Evolutionary conservation across 352 stramenopile genomes (phyloP), one percentile per base, ranked within the genome.

Genomic region (Phytophthora tentaculata): DNA sequence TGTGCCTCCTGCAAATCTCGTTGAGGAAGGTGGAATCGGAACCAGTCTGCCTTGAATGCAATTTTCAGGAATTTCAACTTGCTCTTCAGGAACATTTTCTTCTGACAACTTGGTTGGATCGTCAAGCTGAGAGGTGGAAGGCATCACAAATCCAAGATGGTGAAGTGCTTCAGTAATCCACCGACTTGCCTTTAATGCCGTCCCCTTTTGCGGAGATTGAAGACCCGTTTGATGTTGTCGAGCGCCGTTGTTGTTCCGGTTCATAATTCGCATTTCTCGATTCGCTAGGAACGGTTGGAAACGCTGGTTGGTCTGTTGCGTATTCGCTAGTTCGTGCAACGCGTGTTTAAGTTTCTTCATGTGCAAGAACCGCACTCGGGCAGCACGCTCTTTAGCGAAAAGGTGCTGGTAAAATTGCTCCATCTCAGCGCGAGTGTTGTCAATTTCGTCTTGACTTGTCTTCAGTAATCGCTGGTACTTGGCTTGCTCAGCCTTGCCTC

Each of bases 331-430:
- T 10, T 93, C 83, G 17, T 86, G 80, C 0, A 92, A 61, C 9
- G 80, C 62, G 9, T 82, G 80, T 71, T 93, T 93, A 51, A 95
- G 81, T 37, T 84, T 79, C 66, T 95, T 95, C 54, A 95, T 84
- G 56, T 87, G 72, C 20, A 93, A 52, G 37, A 89, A 85, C 28
- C 92, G 82, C 5, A 65, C 77, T 32, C 86, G 76, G 24, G 89
- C 75, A 22, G 73, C 61, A 37, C 88, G 87, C 53, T 95, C 84
- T 35, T 90, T 89, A 2, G 78, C 69, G 17, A 82, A 68, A 2
- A 89, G 22, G 32, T 88, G 72, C 26, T 71, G 58, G 50, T 89
- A 71, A 48, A 91, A 85, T 4, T 61, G 35, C 16, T 91, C 83
- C 35, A 92, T 64, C 28, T 87, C 64, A 14, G 22, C 28, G 2